Evolutionary conservation across 2,329 filamentous ascomycete genomes (phyloP).

Genomic region (Stachybotrys elegans): DNA sequence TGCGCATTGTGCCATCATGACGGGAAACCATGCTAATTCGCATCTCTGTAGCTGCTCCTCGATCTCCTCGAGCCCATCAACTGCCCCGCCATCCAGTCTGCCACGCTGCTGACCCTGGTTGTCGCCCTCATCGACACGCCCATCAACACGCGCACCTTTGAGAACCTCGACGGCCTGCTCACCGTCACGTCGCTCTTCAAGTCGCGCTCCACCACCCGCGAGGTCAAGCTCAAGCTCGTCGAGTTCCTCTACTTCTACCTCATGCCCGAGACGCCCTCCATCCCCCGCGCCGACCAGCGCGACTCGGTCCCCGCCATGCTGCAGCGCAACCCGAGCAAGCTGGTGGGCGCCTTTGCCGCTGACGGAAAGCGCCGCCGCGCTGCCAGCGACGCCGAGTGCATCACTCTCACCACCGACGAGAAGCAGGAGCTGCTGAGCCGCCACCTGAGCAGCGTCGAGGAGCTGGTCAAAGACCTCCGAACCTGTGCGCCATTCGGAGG

Average conservation of each 20-base stretch:
- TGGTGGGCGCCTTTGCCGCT: slow-evolving; percentile 49
- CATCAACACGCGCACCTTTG: slow-evolving; percentile 85
- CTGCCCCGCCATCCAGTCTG: slow-evolving; percentile 85
- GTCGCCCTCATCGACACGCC: slow-evolving; percentile 83
- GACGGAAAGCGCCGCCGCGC: slow-evolving; percentile 26
- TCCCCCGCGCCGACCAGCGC: slow-evolving; percentile 42
- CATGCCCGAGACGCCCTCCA: slow-evolving; percentile 76
- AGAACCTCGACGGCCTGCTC: slow-evolving; percentile 83
- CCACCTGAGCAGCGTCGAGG: slow-evolving; percentile 78
- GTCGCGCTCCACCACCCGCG: slow-evolving; percentile 74
- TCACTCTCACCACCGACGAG: slow-evolving; percentile 66
- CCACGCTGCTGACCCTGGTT: slow-evolving; percentile 84
- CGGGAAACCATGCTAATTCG: slow-evolving; percentile 9
- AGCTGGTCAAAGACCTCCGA: slow-evolving; percentile 77
- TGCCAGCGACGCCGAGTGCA: slow-evolving; percentile 27
- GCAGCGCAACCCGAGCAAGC: slow-evolving; percentile 65
- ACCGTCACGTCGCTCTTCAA: slow-evolving; percentile 93
- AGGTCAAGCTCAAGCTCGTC: slow-evolving; percentile 92
- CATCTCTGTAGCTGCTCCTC: slow-evolving; percentile 64
- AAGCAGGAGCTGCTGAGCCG: slow-evolving; percentile 75
- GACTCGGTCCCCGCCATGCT: slow-evolving; percentile 47
- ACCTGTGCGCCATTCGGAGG: slow-evolving; percentile 73
- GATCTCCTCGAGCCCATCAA: slow-evolving; percentile 91
- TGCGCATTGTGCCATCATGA: too few species aligned
- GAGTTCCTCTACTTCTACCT: slow-evolving; percentile 99